A percentile compares a stretch with the other conserved stretches of the same genome.
These are phyloP conservation scores for Sphagnum contortum DNA, from an alignment of 225 moss, liverwort and hornwort genomes.

Conservation along the genomic window DNA sequence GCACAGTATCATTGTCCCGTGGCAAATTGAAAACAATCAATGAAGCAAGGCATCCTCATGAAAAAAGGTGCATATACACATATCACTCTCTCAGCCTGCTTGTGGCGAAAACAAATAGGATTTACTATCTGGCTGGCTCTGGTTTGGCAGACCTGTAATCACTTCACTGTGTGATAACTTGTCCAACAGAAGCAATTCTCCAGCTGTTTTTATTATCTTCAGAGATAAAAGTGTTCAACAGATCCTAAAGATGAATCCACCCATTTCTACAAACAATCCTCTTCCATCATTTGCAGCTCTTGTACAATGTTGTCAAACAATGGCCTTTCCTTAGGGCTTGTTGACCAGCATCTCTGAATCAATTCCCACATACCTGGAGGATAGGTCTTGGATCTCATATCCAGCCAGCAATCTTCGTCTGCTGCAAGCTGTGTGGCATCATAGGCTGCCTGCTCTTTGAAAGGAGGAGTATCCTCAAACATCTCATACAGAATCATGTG, in stretches of 20 bases:
- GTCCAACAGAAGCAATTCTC: too few relatives aligned
- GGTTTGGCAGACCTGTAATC: too few relatives aligned
- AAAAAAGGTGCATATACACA: too few relatives aligned
- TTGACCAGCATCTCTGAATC: conserved; percentile 31
- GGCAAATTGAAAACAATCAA: too few relatives aligned
- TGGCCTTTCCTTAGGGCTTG: conserved; percentile 6
- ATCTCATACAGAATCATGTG: conserved; percentile 74
- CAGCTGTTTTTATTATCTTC: too few relatives aligned
- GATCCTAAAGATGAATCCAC: conserved; percentile 32
- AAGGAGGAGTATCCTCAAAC: conserved; percentile 67
- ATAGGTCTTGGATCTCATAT: conserved; percentile 22
- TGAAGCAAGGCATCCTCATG: too few relatives aligned
- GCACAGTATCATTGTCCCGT: too few relatives aligned
- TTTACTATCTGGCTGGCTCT: too few relatives aligned
- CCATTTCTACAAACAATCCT: conserved; percentile 18
- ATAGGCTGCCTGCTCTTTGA: conserved; percentile 55
- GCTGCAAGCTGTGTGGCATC: conserved; percentile 56
- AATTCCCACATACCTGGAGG: conserved; percentile 36
- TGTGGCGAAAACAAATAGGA: too few relatives aligned
- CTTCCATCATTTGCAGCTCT: conserved; percentile 19
- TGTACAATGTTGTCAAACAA: conserved; percentile 21
- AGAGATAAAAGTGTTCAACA: conserved; percentile 22
- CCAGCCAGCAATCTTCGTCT: conserved; percentile 24
- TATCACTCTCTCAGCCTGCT: too few relatives aligned
- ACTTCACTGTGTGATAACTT: too few relatives aligned